A percentile compares a stretch with the other conserved stretches of the same genome.
These are phyloP conservation scores for Delphinella strobiligena DNA, from an alignment of 2,329 filamentous ascomycete genomes.

Conservation along the genomic window DNA sequence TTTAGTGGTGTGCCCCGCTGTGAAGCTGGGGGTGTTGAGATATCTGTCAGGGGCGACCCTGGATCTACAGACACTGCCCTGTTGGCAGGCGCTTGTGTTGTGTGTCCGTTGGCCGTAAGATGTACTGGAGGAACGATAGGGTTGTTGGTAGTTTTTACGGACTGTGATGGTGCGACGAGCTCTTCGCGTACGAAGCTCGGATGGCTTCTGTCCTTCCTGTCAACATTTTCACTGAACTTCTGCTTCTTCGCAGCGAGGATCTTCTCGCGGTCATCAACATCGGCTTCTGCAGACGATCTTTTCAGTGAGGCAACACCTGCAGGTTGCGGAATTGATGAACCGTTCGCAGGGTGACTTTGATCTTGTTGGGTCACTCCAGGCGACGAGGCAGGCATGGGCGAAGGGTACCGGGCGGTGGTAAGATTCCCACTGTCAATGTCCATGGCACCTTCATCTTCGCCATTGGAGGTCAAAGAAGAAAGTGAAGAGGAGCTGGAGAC, in stretches of 20 bases:
- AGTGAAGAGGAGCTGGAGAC: constrained; percentile 25
- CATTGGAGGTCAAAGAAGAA: constrained; percentile 21
- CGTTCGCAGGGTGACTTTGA: too few relatives aligned
- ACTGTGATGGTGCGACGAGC: constrained; percentile 4
- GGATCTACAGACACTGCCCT: constrained; percentile 2
- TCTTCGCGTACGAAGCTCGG: constrained; percentile 21
- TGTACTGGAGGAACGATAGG: constrained; percentile 6
- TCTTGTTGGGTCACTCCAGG: too few relatives aligned
- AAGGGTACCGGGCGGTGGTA: neutral
- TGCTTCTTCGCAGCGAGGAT: constrained; percentile 21
- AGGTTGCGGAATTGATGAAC: neutral
- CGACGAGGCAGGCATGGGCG: neutral
- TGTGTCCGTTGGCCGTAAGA: constrained; percentile 5
- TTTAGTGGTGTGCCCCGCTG: constrained; percentile 18
- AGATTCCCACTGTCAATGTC: constrained; percentile 6
- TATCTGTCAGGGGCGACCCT: constrained; percentile 21
- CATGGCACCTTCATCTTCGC: constrained; percentile 15
- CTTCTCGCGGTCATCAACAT: constrained; percentile 17
- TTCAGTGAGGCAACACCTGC: constrained; percentile 14
- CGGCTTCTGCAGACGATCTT: constrained; percentile 23
- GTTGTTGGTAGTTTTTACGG: constrained; percentile 1
- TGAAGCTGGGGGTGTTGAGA: constrained; percentile 18
- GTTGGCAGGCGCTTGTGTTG: neutral
- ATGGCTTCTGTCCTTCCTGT: constrained; percentile 17
- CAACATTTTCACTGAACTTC: constrained; percentile 18